These are phyloP conservation scores for Annona cherimola DNA, from an alignment of 164 flowering plant genomes.

Conservation along the genomic window DNA sequence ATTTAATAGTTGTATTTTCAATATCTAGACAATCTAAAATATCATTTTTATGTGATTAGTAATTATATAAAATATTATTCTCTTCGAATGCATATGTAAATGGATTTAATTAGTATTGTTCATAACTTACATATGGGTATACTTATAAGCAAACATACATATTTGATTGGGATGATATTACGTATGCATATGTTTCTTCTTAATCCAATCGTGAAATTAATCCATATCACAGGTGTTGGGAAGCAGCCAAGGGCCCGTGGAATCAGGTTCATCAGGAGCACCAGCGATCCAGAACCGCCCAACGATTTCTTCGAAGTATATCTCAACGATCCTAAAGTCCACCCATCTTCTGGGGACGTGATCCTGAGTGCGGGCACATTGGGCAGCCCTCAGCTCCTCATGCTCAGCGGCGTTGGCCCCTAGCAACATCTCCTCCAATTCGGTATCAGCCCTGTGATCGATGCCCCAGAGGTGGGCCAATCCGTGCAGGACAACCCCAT, in stretches of 20 bases:
- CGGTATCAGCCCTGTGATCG: slow-evolving; percentile 16
- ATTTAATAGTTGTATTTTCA: too few relatives aligned
- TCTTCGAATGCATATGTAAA: too few relatives aligned
- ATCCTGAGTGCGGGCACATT: slow-evolving; percentile 36
- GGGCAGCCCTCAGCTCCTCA: slow-evolving; percentile 40
- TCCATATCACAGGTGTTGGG: too few relatives aligned
- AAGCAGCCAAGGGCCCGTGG: slow-evolving; percentile 7
- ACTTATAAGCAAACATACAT: too few relatives aligned
- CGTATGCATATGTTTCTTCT: too few relatives aligned
- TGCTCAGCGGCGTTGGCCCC: slow-evolving; percentile 47
- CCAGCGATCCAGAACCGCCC: background rate
- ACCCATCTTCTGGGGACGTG: slow-evolving; percentile 16
- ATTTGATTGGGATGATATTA: too few relatives aligned
- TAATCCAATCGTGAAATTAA: too few relatives aligned
- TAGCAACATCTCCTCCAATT: slow-evolving; percentile 19
- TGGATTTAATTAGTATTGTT: too few relatives aligned
- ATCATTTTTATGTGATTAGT: too few relatives aligned
- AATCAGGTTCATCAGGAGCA: slow-evolving; percentile 8
- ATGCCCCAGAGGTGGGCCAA: slow-evolving; percentile 24
- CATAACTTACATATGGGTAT: too few relatives aligned
- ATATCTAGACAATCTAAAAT: too few relatives aligned
- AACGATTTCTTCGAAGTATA: slow-evolving; percentile 3
- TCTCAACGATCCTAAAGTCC: slow-evolving; percentile 9
- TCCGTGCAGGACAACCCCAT: slow-evolving; percentile 34
- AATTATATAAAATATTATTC: too few relatives aligned